Evolutionary conservation across 2,329 filamentous ascomycete species (phyloP), one percentile per base, ranked within the genome.

Genomic region (Epichloe aotearoae): DNA sequence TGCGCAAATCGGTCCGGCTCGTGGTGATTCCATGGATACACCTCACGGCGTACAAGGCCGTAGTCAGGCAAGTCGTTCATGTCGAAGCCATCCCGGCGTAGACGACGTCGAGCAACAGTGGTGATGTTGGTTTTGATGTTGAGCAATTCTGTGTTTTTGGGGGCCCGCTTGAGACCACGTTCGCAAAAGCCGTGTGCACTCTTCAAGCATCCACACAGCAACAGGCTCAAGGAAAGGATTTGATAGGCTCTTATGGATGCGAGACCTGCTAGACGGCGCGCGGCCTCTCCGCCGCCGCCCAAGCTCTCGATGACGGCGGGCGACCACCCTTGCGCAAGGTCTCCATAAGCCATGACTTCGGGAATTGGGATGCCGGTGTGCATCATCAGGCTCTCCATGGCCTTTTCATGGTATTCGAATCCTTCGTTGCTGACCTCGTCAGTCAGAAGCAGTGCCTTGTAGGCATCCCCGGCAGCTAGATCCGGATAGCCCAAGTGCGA

Each of bases 391-490:
- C 75, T 71, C 48, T 79, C 76, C 6, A 74, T 57, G 8, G 83
- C 82, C 58, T 78, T 70, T 15, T 88, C 81, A 62, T 93, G 84
- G 60, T 89, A 94, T 65, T 96, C 88, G 58, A 86, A 90, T 39
- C 80, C 78, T 54, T 91, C 86, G 51, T 93, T 83, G 55, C 75
- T 68, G 37, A 88, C 77, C 57, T 93, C 88, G 62, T 97, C 91
- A 15, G 86, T 78, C 45, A 98, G 72, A 4, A 95, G 77, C n/a
- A 97, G 75, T 1, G 90, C 89, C 50, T 86, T 84, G 64, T 97
- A 97, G 5, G 88, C 88, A 71, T 96, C 90, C 36, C 88, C 88
- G 11, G 84, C 83, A 5, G 89, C 89, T 39, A 98, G 78, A 65
- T 98, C 93, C 0, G 88, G 88, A 65, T 95, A 97, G 38, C 82